Evolutionary conservation across 1,284 basidiomycete species (phyloP).

Genomic region (Vanrija humicola): DNA sequence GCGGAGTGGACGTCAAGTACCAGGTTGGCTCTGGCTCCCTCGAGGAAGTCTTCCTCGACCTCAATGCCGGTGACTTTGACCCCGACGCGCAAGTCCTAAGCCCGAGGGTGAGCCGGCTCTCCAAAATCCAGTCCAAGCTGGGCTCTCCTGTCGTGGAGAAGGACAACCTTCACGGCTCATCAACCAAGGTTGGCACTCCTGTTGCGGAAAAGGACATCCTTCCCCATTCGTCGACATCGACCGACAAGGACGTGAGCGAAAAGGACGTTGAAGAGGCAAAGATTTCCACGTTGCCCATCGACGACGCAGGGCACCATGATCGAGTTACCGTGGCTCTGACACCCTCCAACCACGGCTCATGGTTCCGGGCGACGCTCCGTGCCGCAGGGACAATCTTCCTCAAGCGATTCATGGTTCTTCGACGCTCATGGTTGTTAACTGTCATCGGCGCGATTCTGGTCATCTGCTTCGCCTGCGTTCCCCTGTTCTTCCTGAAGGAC

Average conservation of each 20-base stretch:
- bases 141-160: too few relatives aligned
- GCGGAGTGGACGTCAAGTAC: constrained; percentile 50
- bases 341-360: constrained; percentile 13
- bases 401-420: constrained; percentile 64
- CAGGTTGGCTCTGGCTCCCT: constrained; percentile 69
- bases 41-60: constrained; percentile 71
- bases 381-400: constrained; percentile 59
- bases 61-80: constrained; percentile 54
- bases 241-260: too few relatives aligned
- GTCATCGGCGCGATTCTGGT: constrained; percentile 61
- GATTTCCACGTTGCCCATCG: too few relatives aligned
- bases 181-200: too few relatives aligned
- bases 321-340: constrained; percentile 48
- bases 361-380: constrained; percentile 54
- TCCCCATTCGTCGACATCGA: too few relatives aligned
- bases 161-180: too few relatives aligned
- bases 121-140: too few relatives aligned
- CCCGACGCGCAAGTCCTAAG: not conserved
- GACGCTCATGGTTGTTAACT: constrained; percentile 65
- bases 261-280: too few relatives aligned
- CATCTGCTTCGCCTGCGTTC: constrained; percentile 61
- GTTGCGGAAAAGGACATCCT: too few relatives aligned
- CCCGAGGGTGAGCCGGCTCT: too few relatives aligned
- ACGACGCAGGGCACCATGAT: too few relatives aligned
- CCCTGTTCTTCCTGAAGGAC: constrained; percentile 60